phyloP scores from a whole-genome alignment of 208 protist genomes.

The Tritrichomonas foetus region DNA sequence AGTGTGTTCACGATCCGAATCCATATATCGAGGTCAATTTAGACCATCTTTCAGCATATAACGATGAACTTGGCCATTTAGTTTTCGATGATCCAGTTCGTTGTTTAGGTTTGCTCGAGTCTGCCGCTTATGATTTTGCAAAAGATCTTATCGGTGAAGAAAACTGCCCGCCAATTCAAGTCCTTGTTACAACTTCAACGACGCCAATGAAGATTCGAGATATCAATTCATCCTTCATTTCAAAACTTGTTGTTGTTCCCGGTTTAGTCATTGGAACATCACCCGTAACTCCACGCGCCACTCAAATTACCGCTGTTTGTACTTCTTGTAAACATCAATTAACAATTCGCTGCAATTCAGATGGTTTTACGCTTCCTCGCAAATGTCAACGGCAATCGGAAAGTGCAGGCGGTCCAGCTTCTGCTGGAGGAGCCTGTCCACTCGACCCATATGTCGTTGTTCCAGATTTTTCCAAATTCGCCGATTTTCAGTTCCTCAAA shows the following conservation, averaged over 20 bases:
- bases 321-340: neutral
- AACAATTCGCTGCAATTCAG: neutral
- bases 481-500: conserved; percentile 51
- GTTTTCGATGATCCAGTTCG: neutral
- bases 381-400: neutral
- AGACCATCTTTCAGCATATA: neutral
- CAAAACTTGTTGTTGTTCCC: neutral
- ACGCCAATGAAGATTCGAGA: neutral
- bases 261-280: neutral
- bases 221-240: neutral
- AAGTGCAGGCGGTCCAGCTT: neutral
- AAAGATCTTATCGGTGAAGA: neutral
- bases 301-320: conserved; percentile 7
- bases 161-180: neutral
- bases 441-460: conserved; percentile 57
- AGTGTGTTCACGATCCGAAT: neutral
- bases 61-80: neutral
- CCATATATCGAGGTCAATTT: neutral
- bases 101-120: neutral
- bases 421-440: conserved; percentile 45
- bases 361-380: neutral
- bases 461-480: conserved; percentile 50
- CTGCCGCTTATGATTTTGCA: neutral
- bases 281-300: neutral
- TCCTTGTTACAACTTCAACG: neutral